Evolutionary conservation across 495 filamentous ascomycete species (phyloP).

Genomic region (Aspergillus heteromorphus): DNA sequence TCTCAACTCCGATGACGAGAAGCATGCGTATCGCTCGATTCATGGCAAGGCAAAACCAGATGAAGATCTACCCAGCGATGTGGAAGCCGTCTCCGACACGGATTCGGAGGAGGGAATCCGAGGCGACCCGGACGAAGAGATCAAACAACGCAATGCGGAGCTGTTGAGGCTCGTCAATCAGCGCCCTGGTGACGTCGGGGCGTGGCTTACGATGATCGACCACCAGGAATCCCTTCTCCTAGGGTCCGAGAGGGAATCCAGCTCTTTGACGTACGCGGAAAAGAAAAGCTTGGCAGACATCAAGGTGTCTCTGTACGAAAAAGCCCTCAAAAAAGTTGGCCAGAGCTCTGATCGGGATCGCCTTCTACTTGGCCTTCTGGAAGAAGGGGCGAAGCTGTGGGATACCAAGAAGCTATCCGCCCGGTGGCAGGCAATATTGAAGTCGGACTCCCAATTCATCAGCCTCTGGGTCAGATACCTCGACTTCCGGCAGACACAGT

Average conservation of each 20-base stretch:
- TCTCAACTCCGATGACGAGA: constrained; percentile 40
- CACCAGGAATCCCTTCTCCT: constrained; percentile 64
- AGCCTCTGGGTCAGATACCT: constrained; percentile 69
- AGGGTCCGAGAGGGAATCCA: constrained; percentile 29
- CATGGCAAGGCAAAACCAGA: constrained; percentile 55
- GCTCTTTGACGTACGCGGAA: constrained; percentile 54
- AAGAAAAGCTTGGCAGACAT: constrained; percentile 65
- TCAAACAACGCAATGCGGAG: constrained; percentile 48
- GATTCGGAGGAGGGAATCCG: constrained; percentile 33
- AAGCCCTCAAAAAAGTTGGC: constrained; percentile 58
- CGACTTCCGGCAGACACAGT: constrained; percentile 67
- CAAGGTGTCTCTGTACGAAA: constrained; percentile 74
- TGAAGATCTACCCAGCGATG: constrained; percentile 42
- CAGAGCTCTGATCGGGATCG: constrained; percentile 41
- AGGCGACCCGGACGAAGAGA: constrained; percentile 32
- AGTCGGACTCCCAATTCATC: constrained; percentile 53
- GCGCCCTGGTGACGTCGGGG: constrained; percentile 57
- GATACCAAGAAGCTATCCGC: constrained; percentile 52
- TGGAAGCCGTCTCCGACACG: constrained; percentile 50
- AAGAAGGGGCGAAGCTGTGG: constrained; percentile 70
- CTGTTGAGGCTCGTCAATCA: constrained; percentile 55
- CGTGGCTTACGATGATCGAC: constrained; percentile 72
- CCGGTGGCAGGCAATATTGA: constrained; percentile 60
- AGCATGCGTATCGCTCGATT: constrained; percentile 64
- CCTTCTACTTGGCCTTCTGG: constrained; percentile 62